Base-by-base conservation (phyloP, 768 basidiomycete species). In the Termitomyces sp. region DNA sequence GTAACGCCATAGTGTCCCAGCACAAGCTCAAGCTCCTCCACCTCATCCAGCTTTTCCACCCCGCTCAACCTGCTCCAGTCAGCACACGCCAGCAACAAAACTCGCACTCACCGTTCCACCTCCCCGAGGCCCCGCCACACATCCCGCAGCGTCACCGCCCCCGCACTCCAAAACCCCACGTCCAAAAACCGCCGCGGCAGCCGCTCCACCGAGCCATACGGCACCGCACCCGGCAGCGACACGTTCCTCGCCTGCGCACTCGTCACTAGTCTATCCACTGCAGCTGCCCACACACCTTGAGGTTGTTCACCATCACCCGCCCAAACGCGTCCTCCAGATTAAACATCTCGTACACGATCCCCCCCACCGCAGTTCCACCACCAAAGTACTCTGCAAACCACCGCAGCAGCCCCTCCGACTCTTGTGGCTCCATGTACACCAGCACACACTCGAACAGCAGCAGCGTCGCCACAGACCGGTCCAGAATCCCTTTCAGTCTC, bases 371-470 rank as follows among this genome's bases (percentile, higher is more conserved):
- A n/a, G n/a, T n/a, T n/a, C n/a, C n/a, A 0, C 48, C 47, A 29
- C 73, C 67, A 65, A 83, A 85, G 56, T 77, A 78, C 55, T 81
- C 74, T 2, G 80, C 76, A 65, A 95, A 94, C 90, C 91, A 95
- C 37, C 74, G 69, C 2, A 97, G 73, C 13, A 97, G 66, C 0
- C 73, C 74, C 29, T 79, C 75, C 1, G 87, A 87, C 3, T 77
- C 74, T 3, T 71, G 66, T 0, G 90, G 85, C 0, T 74, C 65
- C 80, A 98, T 90, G 71, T 99, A 98, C 14, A 85, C 93, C 55
- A 97, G 80, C 18, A 98, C 90, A 63, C 96, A 98, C 77, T 98
- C 96, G 59, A 92, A 94, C 9, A 98, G 72, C 24, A 98, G 76
- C 2, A 98, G 80, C 1, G 94, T 95, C 4, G 95, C 93, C 13